Percentiles rank a stretch among this genome's conserved stretches.
Conservation (phyloP, 768 basidiomycete species). For the Rhodosporidiobolus odoratus region DNA sequence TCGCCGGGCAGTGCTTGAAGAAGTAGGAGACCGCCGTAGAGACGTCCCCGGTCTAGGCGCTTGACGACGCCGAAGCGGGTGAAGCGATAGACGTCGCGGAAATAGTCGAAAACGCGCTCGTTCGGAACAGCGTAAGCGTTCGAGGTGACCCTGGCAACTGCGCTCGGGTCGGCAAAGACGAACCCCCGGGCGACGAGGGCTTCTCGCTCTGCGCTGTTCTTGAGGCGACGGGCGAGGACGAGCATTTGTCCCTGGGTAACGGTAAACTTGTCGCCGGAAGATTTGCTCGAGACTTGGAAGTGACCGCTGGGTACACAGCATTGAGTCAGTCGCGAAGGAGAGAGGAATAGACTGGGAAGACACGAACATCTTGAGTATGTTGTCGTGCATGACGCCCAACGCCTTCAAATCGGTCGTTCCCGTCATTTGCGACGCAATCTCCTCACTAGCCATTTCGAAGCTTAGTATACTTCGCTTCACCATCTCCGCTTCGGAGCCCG, state of each 20-base stretch:
- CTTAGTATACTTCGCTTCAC: conserved; percentile 12
- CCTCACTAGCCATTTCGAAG: conserved; percentile 32
- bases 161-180: conserved; percentile 31
- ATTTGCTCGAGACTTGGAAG: conserved; percentile 28
- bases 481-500: conserved; percentile 3
- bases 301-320: conserved; percentile 21
- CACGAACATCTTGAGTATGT: conserved; percentile 33
- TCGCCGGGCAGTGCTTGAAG: conserved; percentile 30
- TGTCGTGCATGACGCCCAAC: conserved; percentile 28
- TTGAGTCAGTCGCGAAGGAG: neutral
- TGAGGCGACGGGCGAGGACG: conserved; percentile 28
- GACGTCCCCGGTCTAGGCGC: conserved; percentile 20
- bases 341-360: neutral
- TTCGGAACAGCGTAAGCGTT: conserved; percentile 28
- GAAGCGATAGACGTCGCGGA: conserved; percentile 33
- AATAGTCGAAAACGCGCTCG: conserved; percentile 32
- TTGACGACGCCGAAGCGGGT: conserved; percentile 27
- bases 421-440: conserved; percentile 14
- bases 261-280: conserved; percentile 26
- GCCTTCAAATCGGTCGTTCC: conserved; percentile 8
- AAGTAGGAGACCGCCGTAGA: conserved; percentile 33
- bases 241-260: conserved; percentile 37
- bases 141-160: conserved; percentile 27
- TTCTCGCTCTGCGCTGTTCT: conserved; percentile 29
- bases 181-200: conserved; percentile 26